A percentile compares a stretch with the other conserved stretches of the same genome.
These are phyloP conservation scores for Sarocladium strictum DNA, from an alignment of 2,329 filamentous ascomycete species.

Conservation along the genomic window DNA sequence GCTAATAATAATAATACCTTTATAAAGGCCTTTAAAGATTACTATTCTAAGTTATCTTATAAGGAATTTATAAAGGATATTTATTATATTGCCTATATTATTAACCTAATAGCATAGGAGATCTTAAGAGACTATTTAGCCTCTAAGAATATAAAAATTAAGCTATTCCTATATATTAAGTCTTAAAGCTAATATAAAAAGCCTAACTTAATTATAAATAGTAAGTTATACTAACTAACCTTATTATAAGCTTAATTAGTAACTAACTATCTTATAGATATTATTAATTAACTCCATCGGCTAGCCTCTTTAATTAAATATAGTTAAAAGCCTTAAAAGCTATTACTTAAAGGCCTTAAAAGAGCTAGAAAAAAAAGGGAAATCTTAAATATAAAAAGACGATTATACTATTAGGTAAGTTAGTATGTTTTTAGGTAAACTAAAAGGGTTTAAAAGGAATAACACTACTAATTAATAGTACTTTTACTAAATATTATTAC, in stretches of 20 bases:
- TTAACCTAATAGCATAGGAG: not conserved
- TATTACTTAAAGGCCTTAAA: not conserved
- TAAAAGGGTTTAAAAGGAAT: too few species aligned
- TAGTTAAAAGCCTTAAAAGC: not conserved
- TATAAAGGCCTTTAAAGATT: not conserved
- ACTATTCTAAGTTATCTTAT: not conserved
- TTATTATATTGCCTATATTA: not conserved
- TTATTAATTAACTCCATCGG: not conserved
- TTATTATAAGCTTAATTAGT: not conserved
- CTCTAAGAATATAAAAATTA: not conserved
- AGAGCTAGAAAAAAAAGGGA: not conserved
- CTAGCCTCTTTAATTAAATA: not conserved
- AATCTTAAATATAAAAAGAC: not conserved
- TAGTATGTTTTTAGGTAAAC: too few species aligned
- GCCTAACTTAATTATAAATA: not conserved
- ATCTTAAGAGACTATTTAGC: not conserved
- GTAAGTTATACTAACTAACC: not conserved
- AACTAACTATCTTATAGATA: not conserved
- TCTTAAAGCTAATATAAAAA: not conserved
- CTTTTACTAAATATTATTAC: too few species aligned
- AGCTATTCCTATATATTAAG: not conserved
- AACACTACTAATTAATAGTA: too few species aligned
- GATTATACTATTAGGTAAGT: not conserved
- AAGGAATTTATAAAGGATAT: not conserved
- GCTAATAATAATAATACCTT: not conserved